These are phyloP conservation scores for Scedosporium minutisporum DNA, from an alignment of 2,329 filamentous ascomycete species.

Conservation along the genomic window DNA sequence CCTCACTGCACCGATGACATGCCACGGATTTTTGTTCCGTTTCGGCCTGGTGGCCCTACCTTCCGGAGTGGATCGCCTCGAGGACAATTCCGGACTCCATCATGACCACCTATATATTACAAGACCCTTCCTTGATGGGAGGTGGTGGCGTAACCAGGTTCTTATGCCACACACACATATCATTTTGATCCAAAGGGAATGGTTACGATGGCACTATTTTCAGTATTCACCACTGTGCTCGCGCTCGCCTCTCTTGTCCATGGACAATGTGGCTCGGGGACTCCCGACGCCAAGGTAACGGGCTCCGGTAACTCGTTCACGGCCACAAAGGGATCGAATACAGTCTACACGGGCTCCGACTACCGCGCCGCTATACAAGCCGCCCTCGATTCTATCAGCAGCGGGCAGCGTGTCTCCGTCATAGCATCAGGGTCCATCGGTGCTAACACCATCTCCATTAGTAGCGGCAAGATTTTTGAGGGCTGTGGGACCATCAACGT, in stretches of 20 bases:
- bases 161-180: too few relatives aligned
- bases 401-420: conserved; percentile 43
- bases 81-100: too few relatives aligned
- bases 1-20: too few relatives aligned
- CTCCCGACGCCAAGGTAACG: conserved; percentile 34
- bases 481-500: conserved; percentile 47
- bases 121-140: too few relatives aligned
- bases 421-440: conserved; percentile 46
- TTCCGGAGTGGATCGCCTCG: too few relatives aligned
- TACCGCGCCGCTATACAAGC: conserved; percentile 45
- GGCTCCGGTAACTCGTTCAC: conserved; percentile 34
- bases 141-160: not conserved
- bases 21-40: too few relatives aligned
- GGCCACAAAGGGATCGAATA: conserved; percentile 30
- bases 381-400: conserved; percentile 39
- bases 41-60: too few relatives aligned
- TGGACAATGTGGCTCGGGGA: conserved; percentile 38
- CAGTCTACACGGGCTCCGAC: conserved; percentile 42
- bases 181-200: too few relatives aligned
- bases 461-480: conserved; percentile 46
- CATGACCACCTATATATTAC: too few relatives aligned
- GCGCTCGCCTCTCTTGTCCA: conserved; percentile 27
- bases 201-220: conserved; percentile 20
- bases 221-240: conserved; percentile 27
- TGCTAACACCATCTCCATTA: conserved; percentile 39